Evolutionary conservation across 176 grass and related monocot genomes (phyloP).

Genomic region (Avena insularis): DNA sequence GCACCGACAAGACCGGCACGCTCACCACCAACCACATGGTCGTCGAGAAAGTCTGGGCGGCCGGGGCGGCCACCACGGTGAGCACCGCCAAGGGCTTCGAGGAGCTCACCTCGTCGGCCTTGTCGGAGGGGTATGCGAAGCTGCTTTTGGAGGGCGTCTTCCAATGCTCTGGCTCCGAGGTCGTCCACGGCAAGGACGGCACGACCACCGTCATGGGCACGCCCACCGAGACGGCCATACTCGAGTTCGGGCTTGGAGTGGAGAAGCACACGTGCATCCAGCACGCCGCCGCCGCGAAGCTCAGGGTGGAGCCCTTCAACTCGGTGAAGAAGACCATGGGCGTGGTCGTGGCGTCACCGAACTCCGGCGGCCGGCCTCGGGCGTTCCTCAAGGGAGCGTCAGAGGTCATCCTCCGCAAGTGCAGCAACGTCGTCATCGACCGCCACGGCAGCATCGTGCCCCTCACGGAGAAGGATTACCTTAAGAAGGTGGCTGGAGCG

Average conservation of each 20-base stretch:
- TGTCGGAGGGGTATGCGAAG: constrained; percentile 59
- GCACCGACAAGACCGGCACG: constrained; percentile 94
- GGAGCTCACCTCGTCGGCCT: constrained; percentile 45
- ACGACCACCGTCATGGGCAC: constrained; percentile 77
- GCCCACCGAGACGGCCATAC: constrained; percentile 86
- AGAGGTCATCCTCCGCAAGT: constrained; percentile 78
- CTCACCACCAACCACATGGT: constrained; percentile 98
- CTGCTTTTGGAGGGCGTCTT: constrained; percentile 78
- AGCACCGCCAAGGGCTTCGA: constrained; percentile 53
- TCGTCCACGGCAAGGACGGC: constrained; percentile 74
- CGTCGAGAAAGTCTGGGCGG: constrained; percentile 87
- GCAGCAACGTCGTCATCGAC: constrained; percentile 60
- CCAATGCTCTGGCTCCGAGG: constrained; percentile 83
- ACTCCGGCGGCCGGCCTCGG: constrained; percentile 47
- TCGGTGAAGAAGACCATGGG: constrained; percentile 97
- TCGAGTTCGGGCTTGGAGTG: constrained; percentile 85
- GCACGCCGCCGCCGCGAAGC: constrained; percentile 49
- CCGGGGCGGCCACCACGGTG: constrained; percentile 58
- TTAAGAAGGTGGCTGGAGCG: constrained; percentile 55
- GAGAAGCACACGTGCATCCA: constrained; percentile 51
- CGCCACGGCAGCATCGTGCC: constrained; percentile 49
- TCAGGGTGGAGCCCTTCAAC: constrained; percentile 94
- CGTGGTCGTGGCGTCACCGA: constrained; percentile 61
- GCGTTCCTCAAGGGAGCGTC: constrained; percentile 88
- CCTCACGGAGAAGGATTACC: constrained; percentile 54